phyloP scores from a whole-genome alignment of 139 green algal species.

The Astrephomene gubernaculifera region DNA sequence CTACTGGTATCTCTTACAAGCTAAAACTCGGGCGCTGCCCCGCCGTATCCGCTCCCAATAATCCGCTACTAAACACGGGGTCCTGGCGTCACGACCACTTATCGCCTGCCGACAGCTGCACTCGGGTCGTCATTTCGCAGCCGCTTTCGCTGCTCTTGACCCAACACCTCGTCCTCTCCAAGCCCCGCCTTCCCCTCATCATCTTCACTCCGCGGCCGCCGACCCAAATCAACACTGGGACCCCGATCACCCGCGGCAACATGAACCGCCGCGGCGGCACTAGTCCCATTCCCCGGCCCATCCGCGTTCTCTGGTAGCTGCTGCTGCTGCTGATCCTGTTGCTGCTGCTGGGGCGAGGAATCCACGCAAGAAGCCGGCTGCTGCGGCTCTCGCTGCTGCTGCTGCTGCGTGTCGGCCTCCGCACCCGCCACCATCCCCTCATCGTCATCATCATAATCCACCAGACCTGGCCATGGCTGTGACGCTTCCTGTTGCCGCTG shows the following conservation, averaged over 20 bases:
- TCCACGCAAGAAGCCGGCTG: no score
- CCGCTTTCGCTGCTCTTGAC: constrained; percentile 1
- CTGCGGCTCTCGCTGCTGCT: no score
- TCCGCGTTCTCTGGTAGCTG: not conserved
- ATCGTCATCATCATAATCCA: constrained; percentile 66
- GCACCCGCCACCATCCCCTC: constrained; percentile 29
- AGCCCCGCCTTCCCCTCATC: not conserved
- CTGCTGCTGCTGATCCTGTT: not conserved
- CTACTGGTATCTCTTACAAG: no score
- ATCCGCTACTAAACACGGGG: no score
- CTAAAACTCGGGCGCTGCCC: no score
- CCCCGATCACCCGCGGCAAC: not conserved
- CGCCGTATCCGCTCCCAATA: no score
- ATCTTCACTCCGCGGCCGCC: not conserved
- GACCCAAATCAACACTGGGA: not conserved
- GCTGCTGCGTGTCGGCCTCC: not conserved
- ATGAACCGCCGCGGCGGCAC: no score
- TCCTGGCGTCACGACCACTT: no score
- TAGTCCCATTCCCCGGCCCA: not conserved
- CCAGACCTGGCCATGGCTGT: constrained; percentile 38
- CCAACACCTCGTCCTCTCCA: not conserved
- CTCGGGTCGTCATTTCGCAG: not conserved
- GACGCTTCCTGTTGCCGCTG: not conserved
- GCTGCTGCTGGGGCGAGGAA: not conserved
- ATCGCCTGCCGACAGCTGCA: no score